Conservation (phyloP, 2,329 filamentous ascomycete species). For the Tothia fuscella region DNA sequence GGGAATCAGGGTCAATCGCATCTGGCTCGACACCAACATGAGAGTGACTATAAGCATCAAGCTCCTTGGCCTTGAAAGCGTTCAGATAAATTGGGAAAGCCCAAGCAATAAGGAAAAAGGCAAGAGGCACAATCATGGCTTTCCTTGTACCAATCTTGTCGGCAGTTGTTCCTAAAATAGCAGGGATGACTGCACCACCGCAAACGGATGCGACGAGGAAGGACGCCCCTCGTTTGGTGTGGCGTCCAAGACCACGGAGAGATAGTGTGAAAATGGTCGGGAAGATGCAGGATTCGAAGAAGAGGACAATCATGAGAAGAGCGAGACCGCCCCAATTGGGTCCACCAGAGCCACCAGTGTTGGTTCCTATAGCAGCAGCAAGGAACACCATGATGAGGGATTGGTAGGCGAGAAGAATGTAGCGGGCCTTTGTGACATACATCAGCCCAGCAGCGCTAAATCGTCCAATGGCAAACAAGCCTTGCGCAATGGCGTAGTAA, state of each 20-base stretch:
- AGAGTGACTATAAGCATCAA: slow-evolving; percentile 24
- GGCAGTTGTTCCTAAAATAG: slow-evolving; percentile 25
- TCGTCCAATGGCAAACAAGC: slow-evolving; percentile 25
- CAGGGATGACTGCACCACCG: slow-evolving; percentile 25
- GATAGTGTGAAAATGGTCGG: slow-evolving; percentile 27
- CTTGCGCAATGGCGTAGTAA: slow-evolving; percentile 27
- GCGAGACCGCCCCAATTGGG: slow-evolving; percentile 26
- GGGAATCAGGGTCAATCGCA: slow-evolving; percentile 10
- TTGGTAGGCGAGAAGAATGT: slow-evolving; percentile 25
- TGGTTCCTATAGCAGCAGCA: slow-evolving; percentile 20
- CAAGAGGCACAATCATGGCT: slow-evolving; percentile 25
- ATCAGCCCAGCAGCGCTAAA: slow-evolving; percentile 27
- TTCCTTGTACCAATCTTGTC: slow-evolving; percentile 21
- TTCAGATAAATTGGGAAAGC: slow-evolving; percentile 27
- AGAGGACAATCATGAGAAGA: slow-evolving; percentile 27
- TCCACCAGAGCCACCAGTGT: slow-evolving; percentile 18
- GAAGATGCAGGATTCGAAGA: slow-evolving; percentile 29
- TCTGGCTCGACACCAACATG: slow-evolving; percentile 20
- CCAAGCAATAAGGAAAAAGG: slow-evolving; percentile 25
- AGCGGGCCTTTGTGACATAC: slow-evolving; percentile 25
- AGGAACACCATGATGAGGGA: slow-evolving; percentile 27
- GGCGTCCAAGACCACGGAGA: slow-evolving; percentile 26
- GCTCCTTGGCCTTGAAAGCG: slow-evolving; percentile 21
- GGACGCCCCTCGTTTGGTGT: slow-evolving; percentile 28
- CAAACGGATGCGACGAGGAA: slow-evolving; percentile 26